A percentile compares a stretch with the other conserved stretches of the same genome.
These are phyloP conservation scores for Monosporascus sp. DNA, from an alignment of 2,329 filamentous ascomycete genomes.

Conservation along the genomic window DNA sequence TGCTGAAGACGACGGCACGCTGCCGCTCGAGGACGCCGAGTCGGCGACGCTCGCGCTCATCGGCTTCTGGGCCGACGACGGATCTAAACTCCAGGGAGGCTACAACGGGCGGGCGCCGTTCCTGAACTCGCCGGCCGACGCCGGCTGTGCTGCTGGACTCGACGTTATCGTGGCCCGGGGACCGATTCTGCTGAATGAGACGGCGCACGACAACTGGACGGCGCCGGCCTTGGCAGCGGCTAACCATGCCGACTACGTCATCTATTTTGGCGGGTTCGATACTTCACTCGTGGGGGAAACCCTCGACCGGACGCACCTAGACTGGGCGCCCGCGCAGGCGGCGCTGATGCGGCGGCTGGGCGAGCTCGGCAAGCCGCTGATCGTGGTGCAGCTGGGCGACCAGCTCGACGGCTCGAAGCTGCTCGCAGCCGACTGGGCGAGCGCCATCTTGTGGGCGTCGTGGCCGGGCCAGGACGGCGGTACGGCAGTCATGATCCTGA, in stretches of 20 bases:
- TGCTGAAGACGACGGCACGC: slow-evolving; percentile 48
- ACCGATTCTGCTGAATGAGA: no score
- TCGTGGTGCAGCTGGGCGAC: slow-evolving; percentile 45
- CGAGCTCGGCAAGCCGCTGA: slow-evolving; percentile 38
- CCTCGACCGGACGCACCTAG: slow-evolving; percentile 43
- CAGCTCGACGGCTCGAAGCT: slow-evolving; percentile 47
- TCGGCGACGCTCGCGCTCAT: slow-evolving; percentile 49
- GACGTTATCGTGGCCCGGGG: no score
- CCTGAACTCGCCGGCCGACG: no score
- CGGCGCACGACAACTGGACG: no score
- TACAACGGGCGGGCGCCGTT: no score
- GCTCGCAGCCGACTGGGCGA: slow-evolving; percentile 40
- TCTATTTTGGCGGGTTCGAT: no score
- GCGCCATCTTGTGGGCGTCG: slow-evolving; percentile 50
- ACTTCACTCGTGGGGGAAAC: slow-evolving; percentile 30
- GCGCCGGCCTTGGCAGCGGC: no score
- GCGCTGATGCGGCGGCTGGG: slow-evolving; percentile 44
- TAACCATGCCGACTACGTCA: no score
- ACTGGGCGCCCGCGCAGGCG: slow-evolving; percentile 47
- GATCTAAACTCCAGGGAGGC: no score
- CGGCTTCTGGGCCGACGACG: no score
- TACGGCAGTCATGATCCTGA: slow-evolving; percentile 46
- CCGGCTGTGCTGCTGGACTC: no score
- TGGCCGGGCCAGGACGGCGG: slow-evolving; percentile 58
- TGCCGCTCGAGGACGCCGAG: slow-evolving; percentile 43